Conservation (phyloP, 106 monocot species). For the Ottelia alismoides region DNA sequence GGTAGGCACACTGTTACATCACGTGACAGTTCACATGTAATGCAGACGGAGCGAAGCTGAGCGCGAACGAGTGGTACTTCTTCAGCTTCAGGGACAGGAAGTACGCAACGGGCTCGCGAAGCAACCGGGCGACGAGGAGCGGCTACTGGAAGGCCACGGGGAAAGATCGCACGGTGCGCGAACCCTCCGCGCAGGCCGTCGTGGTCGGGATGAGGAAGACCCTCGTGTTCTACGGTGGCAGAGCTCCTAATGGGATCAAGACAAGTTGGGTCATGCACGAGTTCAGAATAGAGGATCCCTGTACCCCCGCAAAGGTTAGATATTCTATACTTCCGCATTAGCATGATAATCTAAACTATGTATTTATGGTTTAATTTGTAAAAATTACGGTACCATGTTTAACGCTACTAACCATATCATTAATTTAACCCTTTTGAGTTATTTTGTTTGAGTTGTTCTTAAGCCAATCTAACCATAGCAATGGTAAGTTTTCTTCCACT, state of each 20-base stretch:
- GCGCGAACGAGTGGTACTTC: slow-evolving; percentile 23
- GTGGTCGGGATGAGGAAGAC: slow-evolving; percentile 25
- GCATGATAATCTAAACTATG: too few relatives aligned
- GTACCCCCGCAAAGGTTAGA: slow-evolving; percentile 10
- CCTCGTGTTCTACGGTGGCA: slow-evolving; percentile 22
- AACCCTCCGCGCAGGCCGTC: slow-evolving; percentile 1
- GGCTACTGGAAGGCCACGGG: slow-evolving; percentile 34
- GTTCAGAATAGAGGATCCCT: slow-evolving; percentile 11
- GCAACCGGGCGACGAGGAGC: slow-evolving; percentile 17
- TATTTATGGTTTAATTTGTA: too few relatives aligned
- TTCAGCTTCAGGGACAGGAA: slow-evolving; percentile 24
- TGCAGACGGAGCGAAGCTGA: slow-evolving; percentile 15
- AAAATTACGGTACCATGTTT: too few relatives aligned
- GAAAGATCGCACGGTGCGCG: slow-evolving; percentile 11
- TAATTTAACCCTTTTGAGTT: too few relatives aligned
- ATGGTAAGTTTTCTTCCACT: too few relatives aligned
- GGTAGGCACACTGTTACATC: too few relatives aligned
- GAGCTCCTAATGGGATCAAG: slow-evolving; percentile 20
- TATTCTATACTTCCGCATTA: too few relatives aligned
- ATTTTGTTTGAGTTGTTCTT: too few relatives aligned
- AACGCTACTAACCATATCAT: too few relatives aligned
- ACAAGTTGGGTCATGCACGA: slow-evolving; percentile 27
- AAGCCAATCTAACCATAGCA: too few relatives aligned
- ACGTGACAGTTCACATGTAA: too few relatives aligned
- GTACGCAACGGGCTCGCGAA: slow-evolving; percentile 15